Evolutionary conservation across 345 rosid species (phyloP).

Genomic region (Ceriops decandra): DNA sequence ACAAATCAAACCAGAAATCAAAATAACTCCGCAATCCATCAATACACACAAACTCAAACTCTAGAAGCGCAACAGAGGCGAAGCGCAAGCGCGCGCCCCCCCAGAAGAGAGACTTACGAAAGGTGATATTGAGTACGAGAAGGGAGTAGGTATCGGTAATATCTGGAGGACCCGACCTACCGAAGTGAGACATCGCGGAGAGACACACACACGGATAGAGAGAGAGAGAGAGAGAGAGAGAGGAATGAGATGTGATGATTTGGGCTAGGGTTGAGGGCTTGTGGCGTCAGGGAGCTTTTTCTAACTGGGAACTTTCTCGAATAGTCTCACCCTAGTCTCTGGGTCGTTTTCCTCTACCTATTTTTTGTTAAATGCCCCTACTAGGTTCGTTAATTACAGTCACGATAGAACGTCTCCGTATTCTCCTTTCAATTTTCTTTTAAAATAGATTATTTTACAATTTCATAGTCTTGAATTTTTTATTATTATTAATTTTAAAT

Average conservation of each 20-base stretch:
- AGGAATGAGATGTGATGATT: too few species aligned
- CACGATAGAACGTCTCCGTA: too few species aligned
- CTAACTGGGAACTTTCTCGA: too few species aligned
- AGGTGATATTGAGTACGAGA: constrained; percentile 80
- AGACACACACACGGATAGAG: too few species aligned
- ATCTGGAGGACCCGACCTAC: constrained; percentile 77
- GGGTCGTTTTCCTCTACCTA: too few species aligned
- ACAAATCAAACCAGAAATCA: not conserved
- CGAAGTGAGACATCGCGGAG: constrained; percentile 62
- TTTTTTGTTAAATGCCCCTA: too few species aligned
- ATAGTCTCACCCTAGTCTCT: too few species aligned
- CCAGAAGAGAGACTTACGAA: constrained; percentile 42
- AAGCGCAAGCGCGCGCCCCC: not conserved
- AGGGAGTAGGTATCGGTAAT: constrained; percentile 60
- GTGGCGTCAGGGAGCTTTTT: not conserved
- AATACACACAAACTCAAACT: not conserved
- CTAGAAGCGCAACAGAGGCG: not conserved
- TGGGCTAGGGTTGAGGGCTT: constrained; percentile 6
- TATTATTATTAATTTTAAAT: too few species aligned
- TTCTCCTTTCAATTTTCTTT: too few species aligned
- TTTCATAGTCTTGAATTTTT: too few species aligned
- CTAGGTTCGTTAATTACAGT: too few species aligned
- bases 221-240: not conserved
- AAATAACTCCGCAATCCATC: not conserved
- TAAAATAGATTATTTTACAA: too few species aligned